Percentiles rank a stretch among this genome's conserved stretches.
These are phyloP conservation scores for Apocynum venetum DNA, from an alignment of 257 asterid species.

Conservation along the genomic window DNA sequence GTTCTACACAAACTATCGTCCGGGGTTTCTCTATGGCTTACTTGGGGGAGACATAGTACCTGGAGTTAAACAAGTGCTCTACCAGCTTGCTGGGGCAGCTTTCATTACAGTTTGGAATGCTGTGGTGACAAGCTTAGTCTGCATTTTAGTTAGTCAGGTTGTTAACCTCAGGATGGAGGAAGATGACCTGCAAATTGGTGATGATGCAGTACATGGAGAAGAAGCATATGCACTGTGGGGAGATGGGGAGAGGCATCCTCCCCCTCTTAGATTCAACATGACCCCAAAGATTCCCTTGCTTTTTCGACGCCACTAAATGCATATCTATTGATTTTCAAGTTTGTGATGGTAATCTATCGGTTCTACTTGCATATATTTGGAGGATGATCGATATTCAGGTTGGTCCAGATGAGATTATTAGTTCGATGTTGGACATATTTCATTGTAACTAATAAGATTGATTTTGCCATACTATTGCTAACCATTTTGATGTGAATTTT, in stretches of 20 bases:
- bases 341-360: neutral
- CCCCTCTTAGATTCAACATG: constrained; percentile 49
- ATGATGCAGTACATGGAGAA: constrained; percentile 88
- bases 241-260: constrained; percentile 64
- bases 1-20: constrained; percentile 52
- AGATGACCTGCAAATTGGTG: constrained; percentile 78
- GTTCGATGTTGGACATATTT: neutral
- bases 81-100: constrained; percentile 70
- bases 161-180: constrained; percentile 76
- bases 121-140: constrained; percentile 51
- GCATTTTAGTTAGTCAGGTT: constrained; percentile 39
- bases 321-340: neutral
- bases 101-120: constrained; percentile 76
- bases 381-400: neutral
- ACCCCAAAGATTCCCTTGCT: constrained; percentile 53
- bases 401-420: no score
- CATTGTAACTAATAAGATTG: neutral
- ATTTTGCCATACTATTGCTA: neutral
- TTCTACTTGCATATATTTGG: neutral
- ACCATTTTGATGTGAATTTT: neutral
- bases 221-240: constrained; percentile 96
- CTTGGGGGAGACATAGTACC: constrained; percentile 48
- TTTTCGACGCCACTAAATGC: constrained; percentile 26
- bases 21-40: constrained; percentile 74
- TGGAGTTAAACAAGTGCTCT: constrained; percentile 47